A percentile compares a stretch with the other conserved stretches of the same genome.
Evolutionary conservation across 1,284 basidiomycete genomes (phyloP).

Genomic region (Naganishia liquefaciens): DNA sequence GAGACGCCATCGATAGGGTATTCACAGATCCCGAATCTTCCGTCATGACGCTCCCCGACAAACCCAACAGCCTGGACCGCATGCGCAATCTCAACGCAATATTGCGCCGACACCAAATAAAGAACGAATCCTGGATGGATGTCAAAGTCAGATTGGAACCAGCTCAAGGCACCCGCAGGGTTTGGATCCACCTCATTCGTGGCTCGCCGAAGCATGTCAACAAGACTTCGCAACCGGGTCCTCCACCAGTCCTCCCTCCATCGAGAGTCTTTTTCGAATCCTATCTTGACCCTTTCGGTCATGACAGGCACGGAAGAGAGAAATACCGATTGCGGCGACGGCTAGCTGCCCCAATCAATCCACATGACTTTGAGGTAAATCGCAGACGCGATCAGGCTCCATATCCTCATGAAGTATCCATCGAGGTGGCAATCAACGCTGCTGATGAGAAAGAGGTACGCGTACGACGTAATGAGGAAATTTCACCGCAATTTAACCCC

Average conservation of each 20-base stretch:
- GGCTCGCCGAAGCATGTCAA: background rate
- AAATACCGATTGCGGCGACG: conserved; percentile 25
- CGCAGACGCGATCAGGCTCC: conserved; percentile 3
- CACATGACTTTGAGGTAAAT: background rate
- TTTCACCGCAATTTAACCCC: background rate
- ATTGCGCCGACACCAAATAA: background rate
- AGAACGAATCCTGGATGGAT: conserved; percentile 11
- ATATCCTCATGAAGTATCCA: conserved; percentile 5
- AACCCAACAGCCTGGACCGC: conserved; percentile 15
- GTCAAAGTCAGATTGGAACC: conserved; percentile 15
- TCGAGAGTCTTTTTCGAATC: conserved; percentile 16
- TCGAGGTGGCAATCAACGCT: background rate
- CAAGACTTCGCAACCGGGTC: background rate
- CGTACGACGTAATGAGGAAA: background rate
- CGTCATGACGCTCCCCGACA: background rate
- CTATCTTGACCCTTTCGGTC: conserved; percentile 30
- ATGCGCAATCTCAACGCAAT: background rate
- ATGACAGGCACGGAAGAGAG: conserved; percentile 16
- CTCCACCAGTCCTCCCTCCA: background rate
- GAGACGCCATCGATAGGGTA: background rate
- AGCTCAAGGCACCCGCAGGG: conserved; percentile 18
- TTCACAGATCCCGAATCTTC: conserved; percentile 3
- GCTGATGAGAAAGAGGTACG: conserved; percentile 9
- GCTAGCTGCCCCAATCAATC: conserved; percentile 1
- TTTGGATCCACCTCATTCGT: conserved; percentile 23